These are phyloP conservation scores for Cordyceps cateniannulata DNA, from an alignment of 2,329 filamentous ascomycete genomes.

Conservation along the genomic window DNA sequence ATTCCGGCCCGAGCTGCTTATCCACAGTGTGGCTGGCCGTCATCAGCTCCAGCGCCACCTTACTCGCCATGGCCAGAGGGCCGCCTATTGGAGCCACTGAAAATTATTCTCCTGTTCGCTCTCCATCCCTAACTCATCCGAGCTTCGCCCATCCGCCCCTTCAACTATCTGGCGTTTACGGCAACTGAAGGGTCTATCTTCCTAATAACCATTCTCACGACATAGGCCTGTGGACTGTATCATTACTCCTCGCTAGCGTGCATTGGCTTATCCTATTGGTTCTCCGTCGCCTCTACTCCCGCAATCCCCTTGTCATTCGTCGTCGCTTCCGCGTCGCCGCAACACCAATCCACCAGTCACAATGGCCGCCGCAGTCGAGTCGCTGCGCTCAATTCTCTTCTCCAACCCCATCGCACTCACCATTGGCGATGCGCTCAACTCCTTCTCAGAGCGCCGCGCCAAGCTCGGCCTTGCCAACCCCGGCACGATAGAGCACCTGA, in stretches of 20 bases:
- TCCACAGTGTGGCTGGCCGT: slow-evolving; percentile 8
- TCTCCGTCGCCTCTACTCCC: slow-evolving; percentile 15
- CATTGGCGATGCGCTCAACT: slow-evolving; percentile 69
- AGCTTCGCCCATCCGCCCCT: slow-evolving; percentile 15
- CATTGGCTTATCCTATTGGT: slow-evolving; percentile 12
- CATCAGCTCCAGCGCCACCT: slow-evolving; percentile 9
- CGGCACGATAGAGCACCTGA: slow-evolving; percentile 82
- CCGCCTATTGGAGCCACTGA: slow-evolving; percentile 14
- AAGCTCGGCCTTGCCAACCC: slow-evolving; percentile 87
- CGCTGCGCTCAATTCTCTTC: slow-evolving; percentile 56
- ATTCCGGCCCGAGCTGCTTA: not conserved
- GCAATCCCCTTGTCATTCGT: slow-evolving; percentile 18
- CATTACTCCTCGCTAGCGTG: slow-evolving; percentile 10
- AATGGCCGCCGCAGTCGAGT: slow-evolving; percentile 47
- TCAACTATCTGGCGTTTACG: slow-evolving; percentile 13
- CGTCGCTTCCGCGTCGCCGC: slow-evolving; percentile 19
- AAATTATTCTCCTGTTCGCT: slow-evolving; percentile 21
- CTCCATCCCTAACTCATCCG: slow-evolving; percentile 15
- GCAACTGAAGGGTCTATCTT: slow-evolving; percentile 15
- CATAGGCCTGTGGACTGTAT: slow-evolving; percentile 18
- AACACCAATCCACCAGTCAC: slow-evolving; percentile 21
- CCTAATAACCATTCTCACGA: slow-evolving; percentile 8
- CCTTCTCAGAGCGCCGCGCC: slow-evolving; percentile 79
- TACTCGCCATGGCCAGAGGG: not conserved
- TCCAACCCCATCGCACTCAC: slow-evolving; percentile 66